Percentiles rank a stretch among this genome's conserved stretches.
Evolutionary conservation across 495 filamentous ascomycete genomes (phyloP).

Genomic region (Letharia columbiana): DNA sequence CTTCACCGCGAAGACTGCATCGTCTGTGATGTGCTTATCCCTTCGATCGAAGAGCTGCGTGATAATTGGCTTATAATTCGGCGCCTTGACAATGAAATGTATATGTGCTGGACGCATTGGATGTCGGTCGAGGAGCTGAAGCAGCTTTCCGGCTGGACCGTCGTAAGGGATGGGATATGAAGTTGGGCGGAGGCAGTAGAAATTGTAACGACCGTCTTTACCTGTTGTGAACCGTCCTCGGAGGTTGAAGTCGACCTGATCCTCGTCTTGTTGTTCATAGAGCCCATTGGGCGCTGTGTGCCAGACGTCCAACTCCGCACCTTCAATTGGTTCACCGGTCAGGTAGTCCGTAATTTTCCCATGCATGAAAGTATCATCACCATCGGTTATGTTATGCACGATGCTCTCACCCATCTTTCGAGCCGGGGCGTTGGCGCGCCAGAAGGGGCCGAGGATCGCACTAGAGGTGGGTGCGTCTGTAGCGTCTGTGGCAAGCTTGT

Average conservation of each 20-base stretch:
- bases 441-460: constrained; percentile 71
- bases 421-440: constrained; percentile 57
- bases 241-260: constrained; percentile 66
- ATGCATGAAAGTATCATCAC: constrained; percentile 52
- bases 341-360: constrained; percentile 51
- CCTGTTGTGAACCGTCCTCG: constrained; percentile 64
- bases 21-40: constrained; percentile 53
- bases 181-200: constrained; percentile 61
- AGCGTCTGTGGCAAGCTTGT: constrained; percentile 47
- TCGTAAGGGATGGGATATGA: constrained; percentile 65
- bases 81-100: constrained; percentile 60
- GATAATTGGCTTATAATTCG: constrained; percentile 50
- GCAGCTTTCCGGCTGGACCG: constrained; percentile 43
- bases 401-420: constrained; percentile 57
- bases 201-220: constrained; percentile 52
- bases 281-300: constrained; percentile 67
- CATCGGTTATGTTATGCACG: constrained; percentile 42
- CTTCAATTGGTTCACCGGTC: constrained; percentile 50
- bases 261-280: constrained; percentile 69
- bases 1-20: constrained; percentile 72
- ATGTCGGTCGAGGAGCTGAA: constrained; percentile 56
- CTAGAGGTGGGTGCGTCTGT: constrained; percentile 53
- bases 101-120: constrained; percentile 81
- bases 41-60: constrained; percentile 68
- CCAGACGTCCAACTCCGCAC: constrained; percentile 67